Evolutionary conservation across 148 eudicot species (phyloP), one percentile per base, ranked within the genome.

Genomic region (Rhododendron vialii): DNA sequence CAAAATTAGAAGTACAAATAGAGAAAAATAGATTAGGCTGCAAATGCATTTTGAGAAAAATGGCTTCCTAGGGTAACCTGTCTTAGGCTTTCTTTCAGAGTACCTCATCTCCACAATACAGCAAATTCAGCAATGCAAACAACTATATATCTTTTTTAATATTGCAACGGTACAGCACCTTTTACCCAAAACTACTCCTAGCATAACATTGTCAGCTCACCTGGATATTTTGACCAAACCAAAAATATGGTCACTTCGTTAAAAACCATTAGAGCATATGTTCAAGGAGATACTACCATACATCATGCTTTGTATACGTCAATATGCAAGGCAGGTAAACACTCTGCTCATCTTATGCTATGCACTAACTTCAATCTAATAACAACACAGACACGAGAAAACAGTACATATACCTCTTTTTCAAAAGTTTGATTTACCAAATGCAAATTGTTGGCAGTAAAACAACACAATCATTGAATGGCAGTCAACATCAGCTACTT

Each of bases 401-500:
- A 45, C 45, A 81, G 83, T 48, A 17, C 12, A 28, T 51, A 41
- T 24, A 22, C 14, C 11, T 59, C 13, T 15, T 55, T 33, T 35
- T 5, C 15, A 30, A 30, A 38, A 57, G 3, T 57, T 57, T 26
- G 5, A 33, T 30, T 20, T 36, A 57, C 33, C 48, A 63, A 36
- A 38, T 38, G 47, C 74, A 38, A 59, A 13, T 24, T 61, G 26
- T 24, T 69, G 84, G 50, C 13, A 5, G 10, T 63, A 20, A 63
- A 59, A 30, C 28, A 45, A 71, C 43, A 30, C 45, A 69, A 82
- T 5, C 22, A 80, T 17, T 48, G 35, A 18, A 69, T 15, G 38
- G n/a, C 36, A 67, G 78, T 20, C 53, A 65, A 41, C 8, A 3
- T n/a, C 41, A 13, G 35, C 35, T 57, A 53, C 94, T 87, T 89